phyloP scores from a whole-genome alignment of 306 rosid genomes.

The Ormosia emarginata region DNA sequence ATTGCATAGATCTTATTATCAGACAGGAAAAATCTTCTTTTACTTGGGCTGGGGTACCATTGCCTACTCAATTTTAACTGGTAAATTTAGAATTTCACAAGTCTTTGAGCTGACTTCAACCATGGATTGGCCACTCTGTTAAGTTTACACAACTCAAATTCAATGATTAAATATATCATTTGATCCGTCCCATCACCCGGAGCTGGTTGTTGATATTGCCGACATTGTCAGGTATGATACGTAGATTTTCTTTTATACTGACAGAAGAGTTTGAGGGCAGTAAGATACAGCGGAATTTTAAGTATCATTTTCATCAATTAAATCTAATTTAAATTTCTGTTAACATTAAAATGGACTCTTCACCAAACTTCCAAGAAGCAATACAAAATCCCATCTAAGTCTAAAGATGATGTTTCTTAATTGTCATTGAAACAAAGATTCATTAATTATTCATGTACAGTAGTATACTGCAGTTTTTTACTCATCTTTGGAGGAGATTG shows the following conservation, averaged over 20 bases:
- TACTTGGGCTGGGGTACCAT: not conserved
- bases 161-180: constrained; percentile 13
- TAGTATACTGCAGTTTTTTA: not conserved
- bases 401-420: constrained; percentile 4
- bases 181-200: constrained; percentile 16
- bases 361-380: constrained; percentile 35
- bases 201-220: constrained; percentile 16
- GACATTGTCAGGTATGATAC: constrained; percentile 17
- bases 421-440: constrained; percentile 26
- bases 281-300: not conserved
- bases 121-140: not conserved
- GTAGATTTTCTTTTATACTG: not conserved
- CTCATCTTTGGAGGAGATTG: constrained; percentile 20
- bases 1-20: not conserved
- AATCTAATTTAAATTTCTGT: constrained; percentile 9
- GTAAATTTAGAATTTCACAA: not conserved
- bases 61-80: not conserved
- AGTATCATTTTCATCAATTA: constrained; percentile 31
- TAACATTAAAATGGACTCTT: constrained; percentile 19
- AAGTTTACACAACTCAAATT: constrained; percentile 2
- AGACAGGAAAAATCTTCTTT: not conserved
- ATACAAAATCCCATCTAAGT: not conserved
- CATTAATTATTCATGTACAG: not conserved
- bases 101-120: not conserved
- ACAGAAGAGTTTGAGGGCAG: not conserved